Percentiles rank a stretch among this genome's conserved stretches.
Evolutionary conservation across 2,329 filamentous ascomycete genomes (phyloP).

Genomic region (Fulvia fulva): DNA sequence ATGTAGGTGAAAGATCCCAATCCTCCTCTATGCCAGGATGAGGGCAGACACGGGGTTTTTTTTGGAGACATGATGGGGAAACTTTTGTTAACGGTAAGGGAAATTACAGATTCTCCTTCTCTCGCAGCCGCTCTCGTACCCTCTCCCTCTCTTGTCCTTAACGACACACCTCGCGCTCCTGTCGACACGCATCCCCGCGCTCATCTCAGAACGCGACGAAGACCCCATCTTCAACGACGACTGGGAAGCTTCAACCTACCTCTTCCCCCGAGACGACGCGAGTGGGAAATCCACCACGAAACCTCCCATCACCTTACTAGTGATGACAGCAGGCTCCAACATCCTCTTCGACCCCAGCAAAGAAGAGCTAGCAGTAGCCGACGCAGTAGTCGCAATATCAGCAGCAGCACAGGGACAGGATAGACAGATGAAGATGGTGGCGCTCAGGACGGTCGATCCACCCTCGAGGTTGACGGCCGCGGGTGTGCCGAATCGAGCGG

Average conservation of each 20-base stretch:
- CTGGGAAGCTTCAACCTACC: conserved; percentile 76
- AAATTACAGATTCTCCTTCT: conserved; percentile 80
- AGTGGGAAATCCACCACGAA: conserved; percentile 39
- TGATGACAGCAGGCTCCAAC: conserved; percentile 80
- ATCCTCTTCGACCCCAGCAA: conserved; percentile 90
- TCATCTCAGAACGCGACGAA: conserved; percentile 88
- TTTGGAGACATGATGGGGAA: not conserved
- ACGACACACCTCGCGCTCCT: conserved; percentile 92
- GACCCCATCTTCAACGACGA: conserved; percentile 98
- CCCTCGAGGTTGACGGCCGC: conserved; percentile 47
- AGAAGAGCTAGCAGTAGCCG: conserved; percentile 90
- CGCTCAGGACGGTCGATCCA: conserved; percentile 48
- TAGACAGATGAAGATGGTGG: conserved; percentile 33
- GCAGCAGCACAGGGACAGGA: conserved; percentile 53
- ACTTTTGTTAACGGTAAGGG: conserved; percentile 1
- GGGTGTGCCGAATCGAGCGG: conserved; percentile 46
- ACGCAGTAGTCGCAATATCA: conserved; percentile 81
- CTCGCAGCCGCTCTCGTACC: conserved; percentile 89
- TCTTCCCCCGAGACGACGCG: conserved; percentile 58
- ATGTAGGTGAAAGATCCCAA: conserved; percentile 57
- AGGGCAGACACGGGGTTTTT: too few relatives aligned
- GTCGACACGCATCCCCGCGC: conserved; percentile 73
- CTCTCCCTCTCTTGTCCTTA: conserved; percentile 84
- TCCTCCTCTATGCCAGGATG: too few relatives aligned
- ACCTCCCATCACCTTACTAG: conserved; percentile 85